Evolutionary conservation across 495 filamentous ascomycete species (phyloP).

Genomic region (Xylaria acuta): DNA sequence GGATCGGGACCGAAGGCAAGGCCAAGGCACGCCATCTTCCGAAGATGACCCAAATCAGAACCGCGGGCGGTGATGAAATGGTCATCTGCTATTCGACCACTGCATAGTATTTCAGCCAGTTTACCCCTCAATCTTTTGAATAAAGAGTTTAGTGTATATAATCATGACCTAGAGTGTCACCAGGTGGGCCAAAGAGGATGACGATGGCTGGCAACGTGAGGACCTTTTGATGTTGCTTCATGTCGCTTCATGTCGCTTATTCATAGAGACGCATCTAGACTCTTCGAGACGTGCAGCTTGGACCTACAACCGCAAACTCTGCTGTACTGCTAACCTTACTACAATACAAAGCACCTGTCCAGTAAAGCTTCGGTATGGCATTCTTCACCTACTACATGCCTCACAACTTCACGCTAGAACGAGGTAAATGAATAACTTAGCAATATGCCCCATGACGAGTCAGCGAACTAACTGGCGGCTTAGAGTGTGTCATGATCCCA

Average conservation of each 20-base stretch:
- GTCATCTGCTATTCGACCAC: background rate
- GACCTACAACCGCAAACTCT: background rate
- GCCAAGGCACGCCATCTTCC: slow-evolving; percentile 3
- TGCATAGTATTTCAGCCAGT: background rate
- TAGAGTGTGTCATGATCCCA: background rate
- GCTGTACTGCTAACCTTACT: background rate
- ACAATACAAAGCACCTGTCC: background rate
- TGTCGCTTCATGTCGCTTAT: background rate
- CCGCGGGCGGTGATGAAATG: slow-evolving; percentile 1
- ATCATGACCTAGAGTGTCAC: background rate
- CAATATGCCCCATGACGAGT: background rate
- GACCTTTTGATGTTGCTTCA: background rate
- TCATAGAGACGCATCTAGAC: background rate
- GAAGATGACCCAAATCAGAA: slow-evolving; percentile 10
- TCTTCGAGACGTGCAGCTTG: background rate
- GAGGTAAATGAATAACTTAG: background rate
- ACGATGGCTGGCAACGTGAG: background rate
- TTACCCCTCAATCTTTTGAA: background rate
- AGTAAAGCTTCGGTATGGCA: background rate
- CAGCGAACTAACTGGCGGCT: background rate
- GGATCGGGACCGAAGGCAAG: slow-evolving; percentile 13
- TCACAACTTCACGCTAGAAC: background rate
- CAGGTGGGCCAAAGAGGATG: background rate
- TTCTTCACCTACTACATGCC: background rate
- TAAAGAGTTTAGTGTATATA: slow-evolving; percentile 1